Conservation (phyloP, 2,329 filamentous ascomycete species). For the Elsinoe fawcettii region DNA sequence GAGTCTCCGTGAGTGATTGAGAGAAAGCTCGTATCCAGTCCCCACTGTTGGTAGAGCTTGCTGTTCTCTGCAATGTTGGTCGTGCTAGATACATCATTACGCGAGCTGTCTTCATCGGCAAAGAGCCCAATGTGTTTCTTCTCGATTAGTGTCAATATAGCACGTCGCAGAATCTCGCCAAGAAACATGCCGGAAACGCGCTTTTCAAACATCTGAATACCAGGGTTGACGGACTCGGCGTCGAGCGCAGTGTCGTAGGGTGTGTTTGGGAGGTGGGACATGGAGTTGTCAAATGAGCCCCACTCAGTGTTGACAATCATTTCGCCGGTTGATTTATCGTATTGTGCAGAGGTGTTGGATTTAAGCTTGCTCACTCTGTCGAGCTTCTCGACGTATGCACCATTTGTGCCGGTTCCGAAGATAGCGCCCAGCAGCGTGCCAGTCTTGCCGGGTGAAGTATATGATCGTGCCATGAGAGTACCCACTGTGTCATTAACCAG, state of each 20-base stretch:
- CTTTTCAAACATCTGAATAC: conserved; percentile 98
- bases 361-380: conserved; percentile 70
- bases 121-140: conserved; percentile 63
- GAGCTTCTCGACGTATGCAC: conserved; percentile 91
- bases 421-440: conserved; percentile 89
- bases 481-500: conserved; percentile 97
- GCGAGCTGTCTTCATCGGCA: conserved; percentile 63
- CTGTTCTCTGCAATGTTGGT: conserved; percentile 60
- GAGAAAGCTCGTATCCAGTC: conserved; percentile 82
- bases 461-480: conserved; percentile 94
- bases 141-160: conserved; percentile 64
- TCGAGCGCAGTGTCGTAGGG: conserved; percentile 75
- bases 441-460: conserved; percentile 81
- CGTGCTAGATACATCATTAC: conserved; percentile 60
- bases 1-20: conserved; percentile 78
- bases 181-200: conserved; percentile 97
- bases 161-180: conserved; percentile 80
- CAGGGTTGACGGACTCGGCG: conserved; percentile 74
- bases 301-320: conserved; percentile 99
- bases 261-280: conserved; percentile 80
- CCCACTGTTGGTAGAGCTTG: conserved; percentile 71
- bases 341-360: conserved; percentile 45
- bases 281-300: conserved; percentile 94
- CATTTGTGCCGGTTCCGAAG: conserved; percentile 95
- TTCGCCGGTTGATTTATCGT: conserved; percentile 72